These are phyloP conservation scores for Domatiomyces catenatus DNA, from an alignment of 2,329 filamentous ascomycete genomes.

Conservation along the genomic window DNA sequence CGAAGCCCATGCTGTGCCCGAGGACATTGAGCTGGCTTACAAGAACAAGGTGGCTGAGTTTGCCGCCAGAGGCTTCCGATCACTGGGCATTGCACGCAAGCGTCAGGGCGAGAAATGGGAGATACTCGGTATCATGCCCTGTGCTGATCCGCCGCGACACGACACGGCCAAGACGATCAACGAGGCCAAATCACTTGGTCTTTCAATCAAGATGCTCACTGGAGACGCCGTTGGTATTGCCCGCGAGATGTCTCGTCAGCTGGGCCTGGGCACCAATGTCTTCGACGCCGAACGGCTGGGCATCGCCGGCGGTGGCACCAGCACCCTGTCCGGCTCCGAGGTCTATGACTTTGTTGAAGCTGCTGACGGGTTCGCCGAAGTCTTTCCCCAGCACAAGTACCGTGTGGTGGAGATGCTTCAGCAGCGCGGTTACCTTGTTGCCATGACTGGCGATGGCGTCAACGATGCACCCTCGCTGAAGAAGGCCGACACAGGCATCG, in stretches of 20 bases:
- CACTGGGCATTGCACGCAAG: constrained; percentile 84
- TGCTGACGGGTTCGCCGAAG: constrained; percentile 86
- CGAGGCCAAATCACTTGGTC: constrained; percentile 72
- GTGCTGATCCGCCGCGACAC: constrained; percentile 78
- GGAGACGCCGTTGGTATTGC: constrained; percentile 89
- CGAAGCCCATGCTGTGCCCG: constrained; percentile 65
- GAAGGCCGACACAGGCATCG: constrained; percentile 93
- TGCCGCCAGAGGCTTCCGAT: constrained; percentile 83
- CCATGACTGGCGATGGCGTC: constrained; percentile 93
- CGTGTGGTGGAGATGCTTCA: constrained; percentile 86
- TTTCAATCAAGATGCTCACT: constrained; percentile 92
- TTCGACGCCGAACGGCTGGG: constrained; percentile 88
- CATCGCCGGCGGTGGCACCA: constrained; percentile 64
- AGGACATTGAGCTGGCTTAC: constrained; percentile 65
- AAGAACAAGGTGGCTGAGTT: constrained; percentile 89
- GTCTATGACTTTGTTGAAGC: constrained; percentile 92
- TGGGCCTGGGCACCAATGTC: constrained; percentile 81
- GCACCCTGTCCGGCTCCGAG: constrained; percentile 78
- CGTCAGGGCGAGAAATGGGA: constrained; percentile 69
- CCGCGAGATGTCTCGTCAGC: constrained; percentile 77
- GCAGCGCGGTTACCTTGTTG: constrained; percentile 82
- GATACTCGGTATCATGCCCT: constrained; percentile 89
- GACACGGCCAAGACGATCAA: constrained; percentile 82
- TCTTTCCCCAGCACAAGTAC: constrained; percentile 92
- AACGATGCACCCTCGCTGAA: constrained; percentile 87